These are phyloP conservation scores for Falciphora oryzae DNA, from an alignment of 2,329 filamentous ascomycete species.

Conservation along the genomic window DNA sequence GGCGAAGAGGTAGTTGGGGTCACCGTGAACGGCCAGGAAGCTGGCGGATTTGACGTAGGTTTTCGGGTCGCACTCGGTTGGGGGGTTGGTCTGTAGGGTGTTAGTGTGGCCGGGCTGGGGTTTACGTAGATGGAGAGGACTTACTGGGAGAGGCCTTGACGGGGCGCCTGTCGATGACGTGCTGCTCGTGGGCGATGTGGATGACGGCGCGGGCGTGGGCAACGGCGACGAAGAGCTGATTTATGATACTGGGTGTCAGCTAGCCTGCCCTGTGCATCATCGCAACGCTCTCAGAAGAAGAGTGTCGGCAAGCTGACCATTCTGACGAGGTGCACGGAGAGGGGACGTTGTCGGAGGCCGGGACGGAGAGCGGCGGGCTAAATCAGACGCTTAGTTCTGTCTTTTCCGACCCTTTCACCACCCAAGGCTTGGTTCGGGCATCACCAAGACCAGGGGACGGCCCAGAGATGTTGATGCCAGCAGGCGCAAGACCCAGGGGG, in stretches of 20 bases:
- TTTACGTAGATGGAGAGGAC: not conserved
- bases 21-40: conserved; percentile 5
- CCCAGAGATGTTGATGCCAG: not conserved
- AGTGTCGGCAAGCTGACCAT: not conserved
- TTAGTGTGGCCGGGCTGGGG: not conserved
- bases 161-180: not conserved
- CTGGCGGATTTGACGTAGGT: not conserved
- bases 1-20: conserved; percentile 2
- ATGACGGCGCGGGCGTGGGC: not conserved
- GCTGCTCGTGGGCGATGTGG: not conserved
- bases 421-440: not conserved
- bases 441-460: not conserved
- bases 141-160: not conserved
- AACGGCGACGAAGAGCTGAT: not conserved
- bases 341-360: not conserved
- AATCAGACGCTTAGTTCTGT: not conserved
- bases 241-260: not conserved
- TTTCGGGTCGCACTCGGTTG: conserved; percentile 2
- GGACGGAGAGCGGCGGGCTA: not conserved
- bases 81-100: conserved; percentile 3
- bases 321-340: not conserved
- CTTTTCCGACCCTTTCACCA: not conserved
- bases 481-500: not conserved
- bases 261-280: not conserved
- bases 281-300: not conserved